A percentile compares a stretch with the other conserved stretches of the same genome.
Conservation (phyloP, 140 eudicot genomes). For the Senecio squalidus region DNA sequence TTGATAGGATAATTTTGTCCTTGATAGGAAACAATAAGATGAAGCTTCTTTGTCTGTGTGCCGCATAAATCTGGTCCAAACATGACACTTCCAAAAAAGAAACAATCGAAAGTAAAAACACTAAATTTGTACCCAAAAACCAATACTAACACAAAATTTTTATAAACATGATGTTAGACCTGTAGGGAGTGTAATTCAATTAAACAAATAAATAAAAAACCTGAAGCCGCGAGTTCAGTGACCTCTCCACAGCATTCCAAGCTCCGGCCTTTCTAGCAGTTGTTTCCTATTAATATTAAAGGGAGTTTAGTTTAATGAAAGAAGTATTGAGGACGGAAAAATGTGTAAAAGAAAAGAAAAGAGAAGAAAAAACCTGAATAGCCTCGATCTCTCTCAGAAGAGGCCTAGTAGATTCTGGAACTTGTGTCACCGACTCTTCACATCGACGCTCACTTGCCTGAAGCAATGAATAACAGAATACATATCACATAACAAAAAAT, state of each 20-base stretch:
- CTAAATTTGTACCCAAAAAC: too few species aligned
- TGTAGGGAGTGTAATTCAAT: too few species aligned
- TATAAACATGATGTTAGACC: too few species aligned
- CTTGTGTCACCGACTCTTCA: constrained; percentile 87
- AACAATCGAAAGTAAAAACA: too few species aligned
- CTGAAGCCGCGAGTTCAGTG: constrained; percentile 87
- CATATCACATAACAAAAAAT: too few species aligned
- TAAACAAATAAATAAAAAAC: constrained; percentile 27
- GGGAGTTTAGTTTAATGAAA: background rate
- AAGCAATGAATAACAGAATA: too few species aligned
- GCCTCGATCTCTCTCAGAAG: constrained; percentile 94
- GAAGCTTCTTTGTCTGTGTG: too few species aligned
- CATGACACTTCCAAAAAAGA: too few species aligned
- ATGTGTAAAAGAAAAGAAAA: background rate
- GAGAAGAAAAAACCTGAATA: constrained; percentile 59
- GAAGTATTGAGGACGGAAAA: background rate
- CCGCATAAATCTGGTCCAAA: too few species aligned
- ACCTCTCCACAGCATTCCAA: constrained; percentile 92
- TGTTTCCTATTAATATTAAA: constrained; percentile 55
- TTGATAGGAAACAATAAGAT: too few species aligned
- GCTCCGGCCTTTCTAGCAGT: constrained; percentile 80
- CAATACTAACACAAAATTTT: too few species aligned
- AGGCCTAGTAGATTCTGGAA: constrained; percentile 97
- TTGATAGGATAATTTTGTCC: too few species aligned
- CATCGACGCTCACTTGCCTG: constrained; percentile 96